Percentiles rank a stretch among this genome's conserved stretches.
Conservation (phyloP, 768 basidiomycete species). For the Suillus paluster region DNA sequence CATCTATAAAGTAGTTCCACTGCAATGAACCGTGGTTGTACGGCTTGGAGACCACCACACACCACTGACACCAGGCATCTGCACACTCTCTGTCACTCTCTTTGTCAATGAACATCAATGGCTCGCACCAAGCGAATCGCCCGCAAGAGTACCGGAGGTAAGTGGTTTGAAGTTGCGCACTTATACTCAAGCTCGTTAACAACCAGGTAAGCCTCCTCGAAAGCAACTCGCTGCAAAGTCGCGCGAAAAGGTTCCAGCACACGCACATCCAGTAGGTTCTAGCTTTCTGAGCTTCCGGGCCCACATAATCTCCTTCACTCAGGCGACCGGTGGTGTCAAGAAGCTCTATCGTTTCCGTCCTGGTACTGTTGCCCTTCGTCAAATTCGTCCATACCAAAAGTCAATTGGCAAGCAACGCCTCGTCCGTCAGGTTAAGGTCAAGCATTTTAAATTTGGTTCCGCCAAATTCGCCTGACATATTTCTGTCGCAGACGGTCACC, state of each 20-base stretch:
- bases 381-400: constrained; percentile 87
- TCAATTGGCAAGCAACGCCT: constrained; percentile 88
- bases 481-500: constrained; percentile 45
- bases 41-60: neutral
- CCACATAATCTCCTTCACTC: constrained; percentile 18
- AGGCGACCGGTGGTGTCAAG: constrained; percentile 85
- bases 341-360: constrained; percentile 87
- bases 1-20: neutral
- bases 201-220: constrained; percentile 61
- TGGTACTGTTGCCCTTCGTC: constrained; percentile 87
- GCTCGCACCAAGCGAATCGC: constrained; percentile 78
- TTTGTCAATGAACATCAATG: constrained; percentile 42
- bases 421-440: constrained; percentile 80
- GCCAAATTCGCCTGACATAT: constrained; percentile 4
- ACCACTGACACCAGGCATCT: neutral
- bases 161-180: constrained; percentile 16
- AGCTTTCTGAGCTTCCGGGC: neutral
- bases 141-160: constrained; percentile 76
- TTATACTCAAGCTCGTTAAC: neutral
- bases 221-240: constrained; percentile 74
- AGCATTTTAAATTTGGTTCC: constrained; percentile 12
- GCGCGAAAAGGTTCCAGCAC: constrained; percentile 50
- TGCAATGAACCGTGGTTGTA: neutral
- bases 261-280: constrained; percentile 38
- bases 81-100: too few species aligned